Base-by-base conservation (phyloP, 768 basidiomycete species). In the Mycena latifolia region DNA sequence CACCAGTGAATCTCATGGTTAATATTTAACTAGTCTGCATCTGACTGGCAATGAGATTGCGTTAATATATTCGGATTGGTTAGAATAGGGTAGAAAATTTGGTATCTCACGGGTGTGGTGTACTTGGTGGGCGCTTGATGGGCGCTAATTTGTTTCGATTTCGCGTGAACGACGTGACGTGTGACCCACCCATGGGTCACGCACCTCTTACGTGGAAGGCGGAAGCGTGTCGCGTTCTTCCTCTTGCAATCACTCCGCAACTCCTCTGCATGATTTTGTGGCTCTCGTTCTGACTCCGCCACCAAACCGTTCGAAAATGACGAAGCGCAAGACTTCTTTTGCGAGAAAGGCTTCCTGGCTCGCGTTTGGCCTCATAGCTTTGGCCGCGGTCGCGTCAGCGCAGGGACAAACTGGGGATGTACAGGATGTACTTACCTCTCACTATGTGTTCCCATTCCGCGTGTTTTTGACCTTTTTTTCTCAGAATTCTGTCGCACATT, bases 291-390 rank as follows among this genome's bases (percentile, higher is more conserved):
- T 59, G 25, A 60, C 4, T 48, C 22, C 45, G 37, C 45, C 68
- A 24, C n/a, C n/a, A n/a, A n/a, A n/a, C n/a, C n/a, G n/a, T n/a
- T 46, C 43, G 17, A 35, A 56, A 46, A 69, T 65, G 66, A 48
- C 58, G 41, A 64, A 61, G 58, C 51, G 46, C 52, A 65, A 55
- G 53, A 61, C 39, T 29, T 61, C n/a, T 48, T 63, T 51, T 68
- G 75, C 79, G 60, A 74, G 81, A 69, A 86, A 84, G 71, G 85
- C 85, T 50, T 78, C 83, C 51, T 90, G 89, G 88, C 75, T 89
- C 48, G 86, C 87, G 53, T 88, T 89, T 76, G 86, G 85, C 61
- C 80, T 90, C 68, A 78, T 88, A 69, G 85, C 84, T 59, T 74
- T 89, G 25, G 77, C 84, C 43, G 81, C 79, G 28, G 74, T 83